phyloP scores from a whole-genome alignment of 805 yeast genomes.

The Sugiyamaella lignohabitans region DNA sequence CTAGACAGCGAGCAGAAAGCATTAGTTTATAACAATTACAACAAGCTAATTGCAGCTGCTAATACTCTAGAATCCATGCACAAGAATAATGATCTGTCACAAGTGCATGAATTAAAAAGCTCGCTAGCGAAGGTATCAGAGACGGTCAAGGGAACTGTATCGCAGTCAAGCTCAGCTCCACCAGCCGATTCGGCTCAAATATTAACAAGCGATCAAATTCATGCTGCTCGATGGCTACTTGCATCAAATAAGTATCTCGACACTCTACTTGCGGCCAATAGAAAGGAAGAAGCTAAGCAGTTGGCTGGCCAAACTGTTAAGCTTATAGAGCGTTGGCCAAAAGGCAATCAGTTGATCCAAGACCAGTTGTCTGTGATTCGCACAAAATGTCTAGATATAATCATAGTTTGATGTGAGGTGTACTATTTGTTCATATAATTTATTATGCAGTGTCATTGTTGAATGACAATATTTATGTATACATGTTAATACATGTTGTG shows the following conservation, averaged over 20 bases:
- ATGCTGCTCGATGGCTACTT: not conserved
- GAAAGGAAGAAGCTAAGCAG: conserved; percentile 5
- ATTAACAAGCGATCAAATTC: conserved; percentile 7
- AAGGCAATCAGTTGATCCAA: not conserved
- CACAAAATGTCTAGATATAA: too few species aligned
- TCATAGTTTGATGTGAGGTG: too few species aligned
- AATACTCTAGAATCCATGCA: conserved; percentile 24
- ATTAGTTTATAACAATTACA: conserved; percentile 34
- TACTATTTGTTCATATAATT: too few species aligned
- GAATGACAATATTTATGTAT: not conserved
- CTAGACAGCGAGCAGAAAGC: conserved; percentile 35
- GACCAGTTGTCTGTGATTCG: not conserved
- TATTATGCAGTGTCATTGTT: not conserved
- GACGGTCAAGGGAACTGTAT: conserved; percentile 5
- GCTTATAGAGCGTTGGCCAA: conserved; percentile 1
- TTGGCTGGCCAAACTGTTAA: conserved; percentile 7
- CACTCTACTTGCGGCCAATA: conserved; percentile 1
- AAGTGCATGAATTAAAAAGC: conserved; percentile 2
- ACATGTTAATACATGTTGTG: not conserved
- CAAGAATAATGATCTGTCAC: conserved; percentile 4
- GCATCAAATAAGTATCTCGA: conserved; percentile 1
- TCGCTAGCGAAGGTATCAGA: conserved; percentile 12
- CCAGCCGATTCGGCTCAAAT: conserved; percentile 5
- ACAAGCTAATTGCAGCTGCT: conserved; percentile 32
- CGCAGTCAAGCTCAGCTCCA: conserved; percentile 1